Base-by-base conservation (phyloP, 2,329 filamentous ascomycete genomes). In the Cercospora sp. region DNA sequence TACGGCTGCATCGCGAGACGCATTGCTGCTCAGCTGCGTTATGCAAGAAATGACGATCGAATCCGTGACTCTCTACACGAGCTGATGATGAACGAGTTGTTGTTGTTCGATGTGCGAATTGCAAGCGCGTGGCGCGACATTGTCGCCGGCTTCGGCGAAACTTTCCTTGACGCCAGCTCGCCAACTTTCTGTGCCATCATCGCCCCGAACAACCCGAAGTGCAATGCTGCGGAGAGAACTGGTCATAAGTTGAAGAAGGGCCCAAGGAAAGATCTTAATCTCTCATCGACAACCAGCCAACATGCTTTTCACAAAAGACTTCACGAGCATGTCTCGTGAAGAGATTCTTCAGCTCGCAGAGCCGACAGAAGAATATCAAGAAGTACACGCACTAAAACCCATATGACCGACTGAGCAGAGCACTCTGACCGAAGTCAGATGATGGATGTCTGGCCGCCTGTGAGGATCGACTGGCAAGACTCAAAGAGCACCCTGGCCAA, bases 341-440 rank as follows among this genome's bases (percentile, higher is more conserved):
- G 65, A 71, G 31, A 68, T 71, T 33, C 60, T 65, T 12, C 65
- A 66, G 45, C 61, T 71, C 18, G 69, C 69, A 12, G 68, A 61
- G n/a, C 68, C 69, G 3, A 70, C 68, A 7, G 60, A 61, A 16
- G 69, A 66, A 60, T 71, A 71, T 61, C 59, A 66, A 63, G 68
- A 69, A 40, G 69, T 68, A 66, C 36, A 62, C 16, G 16, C 53
- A 36, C 53, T 6, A 16, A 12, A 53, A 23, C 33, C 18, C 16
- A 36, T 18, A 45, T 36, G 60, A 53, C 10, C 23, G 30, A 36
- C 18, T 20, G 57, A 23, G 20, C 20, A 18, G 13, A 26, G 2
- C 16, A 31, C 26, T 58, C 62, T 64, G 51, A 64, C 26, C 23
- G 10, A 16, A 20, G 13, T 59, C 55, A 72, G 70, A 65, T 72